Base-by-base conservation (phyloP, 768 basidiomycete genomes). In the Royoungia palumana region DNA sequence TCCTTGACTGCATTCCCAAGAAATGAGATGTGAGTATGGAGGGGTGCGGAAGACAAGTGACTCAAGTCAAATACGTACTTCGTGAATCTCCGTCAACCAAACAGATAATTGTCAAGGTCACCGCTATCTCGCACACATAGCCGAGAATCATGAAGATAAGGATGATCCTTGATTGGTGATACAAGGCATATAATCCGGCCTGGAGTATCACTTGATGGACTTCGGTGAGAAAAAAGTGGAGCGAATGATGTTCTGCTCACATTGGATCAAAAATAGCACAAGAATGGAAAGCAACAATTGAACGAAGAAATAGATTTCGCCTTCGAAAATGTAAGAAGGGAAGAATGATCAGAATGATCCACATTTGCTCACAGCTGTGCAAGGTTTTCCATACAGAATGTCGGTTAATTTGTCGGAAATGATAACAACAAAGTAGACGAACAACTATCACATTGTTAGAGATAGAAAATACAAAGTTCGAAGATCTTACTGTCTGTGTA, bases 391-490 rank as follows among this genome's bases (percentile, higher is more conserved):
- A 19, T 38, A 17, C 37, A 9, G n/a, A 11, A 19, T 2, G 1
- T 20, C 11, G 2, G 16, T 39, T 32, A 48, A 12, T 3, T 34
- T 17, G 13, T 35, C 6, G 16, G 13, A 10, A 24, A n/a, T 8
- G 7, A 13, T 10, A 13, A 25, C 9, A 13, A 28, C 25, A 34
- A 45, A 36, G 8, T 19, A 8, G 13, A 58, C 52, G 17, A 39
- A 61, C 56, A 50, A 59, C 59, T 62, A 17, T 25, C 21, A 22
- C 17, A 14, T 34, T 3, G 20, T 61, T 11, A 58, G 44, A 4
- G 37, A 1, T 24, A 21, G 17, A 19, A 34, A 25, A 40, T 0
- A 6, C 1, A 13, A 17, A 8, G 22, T 6, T 11, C 19, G 34
- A 25, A 41, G 19, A 13, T 8, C 2, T 14, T 40, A 62, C 60